A percentile compares a stretch with the other conserved stretches of the same genome.
Conservation (phyloP, 495 filamentous ascomycete genomes). For the Penicillium waksmanii region DNA sequence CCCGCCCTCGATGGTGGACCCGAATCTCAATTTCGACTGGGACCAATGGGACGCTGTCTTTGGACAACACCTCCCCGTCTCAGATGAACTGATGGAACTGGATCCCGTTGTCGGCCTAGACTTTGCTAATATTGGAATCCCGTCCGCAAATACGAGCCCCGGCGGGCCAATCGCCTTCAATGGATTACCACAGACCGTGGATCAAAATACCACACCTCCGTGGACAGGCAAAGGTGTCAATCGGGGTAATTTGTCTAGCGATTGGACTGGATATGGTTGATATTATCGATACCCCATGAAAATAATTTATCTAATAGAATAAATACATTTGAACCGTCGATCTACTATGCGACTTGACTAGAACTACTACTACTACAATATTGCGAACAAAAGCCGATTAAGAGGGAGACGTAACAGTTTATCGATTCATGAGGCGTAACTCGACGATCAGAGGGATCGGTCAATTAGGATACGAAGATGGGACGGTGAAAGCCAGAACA, state of each 20-base stretch:
- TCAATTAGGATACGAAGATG: conserved; percentile 42
- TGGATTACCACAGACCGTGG: conserved; percentile 1
- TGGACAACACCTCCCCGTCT: conserved; percentile 50
- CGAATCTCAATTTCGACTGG: conserved; percentile 53
- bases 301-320: not conserved
- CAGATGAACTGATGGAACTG: conserved; percentile 51
- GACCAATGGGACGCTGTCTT: conserved; percentile 57
- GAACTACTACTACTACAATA: not conserved
- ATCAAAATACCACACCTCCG: not conserved
- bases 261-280: conserved; percentile 25
- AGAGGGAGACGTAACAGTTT: conserved; percentile 34
- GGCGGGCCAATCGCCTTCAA: not conserved
- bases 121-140: conserved; percentile 34
- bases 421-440: conserved; percentile 52
- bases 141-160: conserved; percentile 5
- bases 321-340: too few species aligned
- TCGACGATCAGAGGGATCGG: conserved; percentile 35
- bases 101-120: conserved; percentile 47
- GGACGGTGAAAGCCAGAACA: conserved; percentile 29
- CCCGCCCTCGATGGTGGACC: conserved; percentile 49
- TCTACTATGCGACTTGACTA: not conserved
- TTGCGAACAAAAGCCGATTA: not conserved
- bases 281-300: conserved; percentile 4
- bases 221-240: conserved; percentile 17
- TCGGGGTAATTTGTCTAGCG: conserved; percentile 8